phyloP scores from a whole-genome alignment of 148 eudicot genomes.

The Polygonum aviculare region DNA sequence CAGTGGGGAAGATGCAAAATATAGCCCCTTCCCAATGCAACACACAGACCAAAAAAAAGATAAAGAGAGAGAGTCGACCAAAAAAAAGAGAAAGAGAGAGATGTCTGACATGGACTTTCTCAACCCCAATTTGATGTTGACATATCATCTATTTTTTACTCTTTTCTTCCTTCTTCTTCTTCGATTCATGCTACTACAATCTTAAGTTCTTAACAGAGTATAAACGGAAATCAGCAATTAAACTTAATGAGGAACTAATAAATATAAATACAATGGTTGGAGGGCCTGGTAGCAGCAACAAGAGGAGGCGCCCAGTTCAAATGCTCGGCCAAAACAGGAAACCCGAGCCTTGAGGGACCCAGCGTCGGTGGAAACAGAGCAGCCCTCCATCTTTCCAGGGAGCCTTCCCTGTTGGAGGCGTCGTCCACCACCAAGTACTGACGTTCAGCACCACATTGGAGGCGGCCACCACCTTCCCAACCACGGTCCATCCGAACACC shows the following conservation, averaged over 20 bases:
- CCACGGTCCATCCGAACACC: conserved; percentile 20
- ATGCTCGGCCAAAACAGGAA: background rate
- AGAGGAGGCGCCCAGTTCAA: conserved; percentile 3
- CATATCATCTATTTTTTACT: background rate
- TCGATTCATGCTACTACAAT: background rate
- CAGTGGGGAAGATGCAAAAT: too few species aligned
- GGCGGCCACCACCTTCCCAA: conserved; percentile 19
- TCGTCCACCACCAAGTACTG: background rate
- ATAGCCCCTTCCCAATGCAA: too few species aligned
- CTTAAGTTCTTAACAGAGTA: too few species aligned
- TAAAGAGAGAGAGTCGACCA: too few species aligned
- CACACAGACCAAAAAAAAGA: too few species aligned
- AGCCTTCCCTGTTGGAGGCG: background rate
- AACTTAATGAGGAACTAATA: too few species aligned
- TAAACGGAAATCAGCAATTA: too few species aligned
- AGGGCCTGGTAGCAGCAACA: background rate
- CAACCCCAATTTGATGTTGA: background rate
- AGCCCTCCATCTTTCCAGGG: background rate
- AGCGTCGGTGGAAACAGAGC: background rate
- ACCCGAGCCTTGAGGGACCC: too few species aligned
- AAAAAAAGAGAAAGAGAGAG: background rate
- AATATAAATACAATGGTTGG: background rate
- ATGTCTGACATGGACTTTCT: conserved; percentile 6
- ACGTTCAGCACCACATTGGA: conserved; percentile 11
- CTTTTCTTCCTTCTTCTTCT: background rate